Evolutionary conservation across 441 rosid genomes (phyloP), one percentile per base, ranked within the genome.

Genomic region (Populus hybrid): DNA sequence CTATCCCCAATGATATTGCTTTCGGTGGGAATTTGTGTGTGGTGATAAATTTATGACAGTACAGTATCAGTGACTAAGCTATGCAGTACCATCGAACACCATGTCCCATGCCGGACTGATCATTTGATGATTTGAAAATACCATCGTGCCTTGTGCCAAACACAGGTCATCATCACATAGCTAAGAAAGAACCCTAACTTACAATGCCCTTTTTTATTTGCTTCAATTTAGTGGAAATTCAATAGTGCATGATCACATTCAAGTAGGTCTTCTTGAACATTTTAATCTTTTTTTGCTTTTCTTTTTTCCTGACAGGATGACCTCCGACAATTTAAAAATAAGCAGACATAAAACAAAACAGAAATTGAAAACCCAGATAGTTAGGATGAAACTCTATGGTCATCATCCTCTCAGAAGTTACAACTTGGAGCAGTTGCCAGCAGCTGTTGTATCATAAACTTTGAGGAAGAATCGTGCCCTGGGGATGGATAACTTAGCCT

Each of bases 401-500:
- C 32, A 53, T 53, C 21, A 66, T 66, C 34, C 32, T 30, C 4
- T 30, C 32, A 30, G 32, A 32, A 0, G 28, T 83, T 72, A 87
- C 70, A 86, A 35, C 61, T 83, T 86, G 73, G 88, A 76, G 21
- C 7, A 8, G 74, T 18, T 57, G 28, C 34, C 71, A 76, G 83
- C 87, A 78, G 86, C 97, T 85, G 92, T 93, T 67, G 98, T 84
- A 85, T 95, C 98, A 70, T 84, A 93, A 79, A 95, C 91, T 79
- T 95, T 95, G 82, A 91, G 91, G 89, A 89, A 91, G 89, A 85
- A 93, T 10, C 97, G 91, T 12, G 94, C 80, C 83, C 84, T 87
- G 53, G 98, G 98, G 67, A 95, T 91, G 2, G 94, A 91, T 36
- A 95, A 79, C 85, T 85, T 95, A 70, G 83, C 75, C 75, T 94